Base-by-base conservation (phyloP, 352 stramenopile species). In the Elongisporangium anandrum region DNA sequence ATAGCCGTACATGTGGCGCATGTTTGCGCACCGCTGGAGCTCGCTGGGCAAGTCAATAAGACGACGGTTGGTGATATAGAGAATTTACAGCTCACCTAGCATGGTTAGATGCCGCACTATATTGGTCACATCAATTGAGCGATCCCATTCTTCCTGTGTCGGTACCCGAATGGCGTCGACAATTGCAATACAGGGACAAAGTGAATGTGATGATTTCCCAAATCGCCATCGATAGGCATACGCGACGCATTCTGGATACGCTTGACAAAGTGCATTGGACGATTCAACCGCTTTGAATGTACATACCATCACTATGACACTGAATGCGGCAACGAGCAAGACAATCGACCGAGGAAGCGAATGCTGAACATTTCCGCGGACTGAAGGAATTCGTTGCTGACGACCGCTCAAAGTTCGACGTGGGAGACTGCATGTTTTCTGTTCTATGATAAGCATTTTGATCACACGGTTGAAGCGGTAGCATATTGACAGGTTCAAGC, bases 381-480 rank as follows among this genome's bases (percentile, higher is more conserved):
- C n/a, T n/a, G n/a, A n/a, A n/a, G n/a, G n/a, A n/a, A n/a, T n/a
- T n/a, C n/a, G n/a, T n/a, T n/a, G n/a, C n/a, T n/a, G n/a, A 34
- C 24, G 7, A 7, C 47, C 4, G n/a, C n/a, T n/a, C n/a, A n/a
- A n/a, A n/a, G n/a, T n/a, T n/a, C n/a, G n/a, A n/a, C n/a, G n/a
- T n/a, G n/a, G n/a, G n/a, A n/a, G n/a, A n/a, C n/a, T n/a, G n/a
- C n/a, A n/a, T n/a, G n/a, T n/a, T n/a, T n/a, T n/a, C n/a, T n/a
- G n/a, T n/a, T n/a, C n/a, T n/a, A n/a, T n/a, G n/a, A 69, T 64
- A 1, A 74, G 50, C 8, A 68, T 68, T 15, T 77, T 66, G 12
- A 76, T 34, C 8, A 81, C 60, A 0, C 64, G 66, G 20, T 76
- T 76, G 45, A 81, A 74, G 17, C 72, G 72, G 45, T 77, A 68